These are phyloP conservation scores for Dendrocalamus sinicus DNA, from an alignment of 176 grass and related monocot genomes.

Conservation along the genomic window DNA sequence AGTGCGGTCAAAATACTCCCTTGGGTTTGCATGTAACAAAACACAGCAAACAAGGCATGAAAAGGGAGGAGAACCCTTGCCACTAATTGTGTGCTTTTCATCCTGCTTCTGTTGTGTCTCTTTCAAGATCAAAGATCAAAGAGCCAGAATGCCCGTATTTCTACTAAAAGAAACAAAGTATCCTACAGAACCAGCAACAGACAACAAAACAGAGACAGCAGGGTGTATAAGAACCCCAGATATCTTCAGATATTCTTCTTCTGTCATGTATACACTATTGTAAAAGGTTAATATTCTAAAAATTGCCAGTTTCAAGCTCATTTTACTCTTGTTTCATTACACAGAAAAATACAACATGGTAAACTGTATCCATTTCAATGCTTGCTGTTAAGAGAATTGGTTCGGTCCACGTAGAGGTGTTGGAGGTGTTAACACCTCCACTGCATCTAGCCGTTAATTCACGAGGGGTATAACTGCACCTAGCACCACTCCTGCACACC, in stretches of 20 bases:
- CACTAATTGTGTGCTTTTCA: not conserved
- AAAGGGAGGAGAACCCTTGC: not conserved
- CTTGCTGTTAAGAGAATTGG: not conserved
- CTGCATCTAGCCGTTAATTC: too few relatives aligned
- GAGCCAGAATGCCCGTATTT: not conserved
- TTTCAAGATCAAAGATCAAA: not conserved
- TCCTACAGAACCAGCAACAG: not conserved
- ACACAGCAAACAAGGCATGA: not conserved
- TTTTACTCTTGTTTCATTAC: constrained; percentile 12
- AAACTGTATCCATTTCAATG: not conserved
- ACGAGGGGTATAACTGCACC: too few relatives aligned
- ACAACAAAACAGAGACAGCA: not conserved
- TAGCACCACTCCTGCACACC: too few relatives aligned
- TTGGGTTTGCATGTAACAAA: constrained; percentile 1
- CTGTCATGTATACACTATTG: not conserved
- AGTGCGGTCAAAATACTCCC: not conserved
- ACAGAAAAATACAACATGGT: not conserved
- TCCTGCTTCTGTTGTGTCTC: not conserved
- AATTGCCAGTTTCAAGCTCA: not conserved
- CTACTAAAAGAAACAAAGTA: constrained; percentile 1
- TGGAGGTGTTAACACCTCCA: too few relatives aligned
- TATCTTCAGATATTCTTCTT: not conserved
- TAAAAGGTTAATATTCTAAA: not conserved
- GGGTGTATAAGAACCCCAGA: not conserved
- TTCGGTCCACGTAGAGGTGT: too few relatives aligned